These are phyloP conservation scores for Melanopsichium pennsylvanicum DNA, from an alignment of 1,284 basidiomycete genomes.

Conservation along the genomic window DNA sequence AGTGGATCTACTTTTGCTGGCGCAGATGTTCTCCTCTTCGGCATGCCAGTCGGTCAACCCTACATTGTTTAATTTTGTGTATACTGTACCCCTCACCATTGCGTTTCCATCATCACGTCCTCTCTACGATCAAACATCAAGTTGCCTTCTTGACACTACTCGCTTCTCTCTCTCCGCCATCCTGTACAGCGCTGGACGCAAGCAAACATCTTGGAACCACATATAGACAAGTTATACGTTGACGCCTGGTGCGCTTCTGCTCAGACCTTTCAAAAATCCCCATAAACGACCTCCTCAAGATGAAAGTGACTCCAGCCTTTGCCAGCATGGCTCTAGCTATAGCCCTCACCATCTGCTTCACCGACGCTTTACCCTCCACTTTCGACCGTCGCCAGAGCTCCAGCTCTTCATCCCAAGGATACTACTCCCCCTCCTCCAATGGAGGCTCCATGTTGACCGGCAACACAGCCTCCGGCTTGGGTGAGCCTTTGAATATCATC, in stretches of 20 bases:
- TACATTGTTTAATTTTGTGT: too few relatives aligned
- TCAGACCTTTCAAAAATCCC: background rate
- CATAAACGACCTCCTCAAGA: background rate
- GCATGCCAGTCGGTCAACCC: too few relatives aligned
- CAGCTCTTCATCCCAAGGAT: conserved; percentile 19
- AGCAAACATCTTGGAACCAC: background rate
- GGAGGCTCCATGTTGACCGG: conserved; percentile 42
- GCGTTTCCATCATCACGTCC: background rate
- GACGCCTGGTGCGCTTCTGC: conserved; percentile 14
- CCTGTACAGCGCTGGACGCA: conserved; percentile 26
- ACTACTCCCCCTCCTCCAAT: conserved; percentile 23
- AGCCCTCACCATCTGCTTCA: conserved; percentile 12
- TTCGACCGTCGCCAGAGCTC: conserved; percentile 7
- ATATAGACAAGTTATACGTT: conserved; percentile 2
- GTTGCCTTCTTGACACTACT: too few relatives aligned
- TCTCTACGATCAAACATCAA: too few relatives aligned
- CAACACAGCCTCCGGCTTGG: conserved; percentile 21
- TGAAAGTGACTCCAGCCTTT: conserved; percentile 9
- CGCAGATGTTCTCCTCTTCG: too few relatives aligned
- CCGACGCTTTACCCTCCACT: conserved; percentile 7
- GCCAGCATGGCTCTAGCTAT: conserved; percentile 1
- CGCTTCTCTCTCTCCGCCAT: background rate
- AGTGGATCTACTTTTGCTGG: too few relatives aligned
- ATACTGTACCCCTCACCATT: too few relatives aligned
- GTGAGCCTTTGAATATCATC: conserved; percentile 63